These are phyloP conservation scores for Malassezia japonica DNA, from an alignment of 1,284 basidiomycete species.

Conservation along the genomic window DNA sequence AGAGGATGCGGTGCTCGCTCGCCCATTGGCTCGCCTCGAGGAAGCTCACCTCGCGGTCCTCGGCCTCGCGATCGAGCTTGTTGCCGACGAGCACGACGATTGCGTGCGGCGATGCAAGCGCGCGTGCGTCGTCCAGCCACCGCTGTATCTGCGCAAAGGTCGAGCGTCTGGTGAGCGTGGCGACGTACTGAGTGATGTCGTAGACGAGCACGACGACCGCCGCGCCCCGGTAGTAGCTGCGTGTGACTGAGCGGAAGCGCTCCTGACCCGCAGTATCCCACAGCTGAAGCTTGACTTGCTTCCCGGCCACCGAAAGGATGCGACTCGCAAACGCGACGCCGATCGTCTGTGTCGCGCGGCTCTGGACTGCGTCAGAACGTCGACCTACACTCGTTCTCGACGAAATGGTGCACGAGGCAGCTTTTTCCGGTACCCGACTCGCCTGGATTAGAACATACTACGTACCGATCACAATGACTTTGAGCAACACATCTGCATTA, in stretches of 20 bases:
- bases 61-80: conserved; percentile 76
- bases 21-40: conserved; percentile 89
- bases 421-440: conserved; percentile 95
- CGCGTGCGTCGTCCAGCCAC: conserved; percentile 84
- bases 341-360: conserved; percentile 92
- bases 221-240: conserved; percentile 91
- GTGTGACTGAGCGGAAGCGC: conserved; percentile 70
- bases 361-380: conserved; percentile 62
- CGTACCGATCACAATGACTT: conserved; percentile 92
- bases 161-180: conserved; percentile 18
- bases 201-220: conserved; percentile 68
- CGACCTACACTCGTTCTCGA: conserved; percentile 79
- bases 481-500: conserved; percentile 96
- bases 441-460: too few relatives aligned
- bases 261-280: conserved; percentile 44
- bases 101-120: conserved; percentile 73
- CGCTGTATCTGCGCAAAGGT: conserved; percentile 68
- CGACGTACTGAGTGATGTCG: conserved; percentile 74
- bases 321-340: conserved; percentile 89
- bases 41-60: conserved; percentile 87
- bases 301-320: conserved; percentile 77
- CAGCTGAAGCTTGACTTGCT: conserved; percentile 71
- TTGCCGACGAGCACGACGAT: conserved; percentile 88
- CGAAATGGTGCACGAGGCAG: conserved; percentile 87
- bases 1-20: conserved; percentile 66